A percentile compares a stretch with the other conserved stretches of the same genome.
phyloP scores from a whole-genome alignment of 495 filamentous ascomycete species.

The Penicillium roqueforti region DNA sequence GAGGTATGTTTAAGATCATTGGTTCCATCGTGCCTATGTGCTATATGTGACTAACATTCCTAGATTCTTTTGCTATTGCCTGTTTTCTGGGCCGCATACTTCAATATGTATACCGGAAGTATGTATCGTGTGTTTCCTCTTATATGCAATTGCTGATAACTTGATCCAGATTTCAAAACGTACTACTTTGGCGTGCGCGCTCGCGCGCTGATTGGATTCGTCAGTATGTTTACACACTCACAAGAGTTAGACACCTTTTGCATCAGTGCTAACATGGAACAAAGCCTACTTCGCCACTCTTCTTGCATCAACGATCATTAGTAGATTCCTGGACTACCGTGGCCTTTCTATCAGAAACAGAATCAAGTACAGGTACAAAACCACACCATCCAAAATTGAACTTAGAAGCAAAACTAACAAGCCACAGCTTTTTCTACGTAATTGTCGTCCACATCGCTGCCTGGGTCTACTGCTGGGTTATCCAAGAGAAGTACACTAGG shows the following conservation, averaged over 20 bases:
- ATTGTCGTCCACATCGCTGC: conserved; percentile 38
- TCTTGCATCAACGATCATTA: conserved; percentile 36
- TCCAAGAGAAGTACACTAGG: conserved; percentile 45
- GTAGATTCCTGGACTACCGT: conserved; percentile 41
- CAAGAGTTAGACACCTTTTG: not conserved
- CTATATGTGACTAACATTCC: not conserved
- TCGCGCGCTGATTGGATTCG: conserved; percentile 35
- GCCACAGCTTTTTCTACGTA: conserved; percentile 38
- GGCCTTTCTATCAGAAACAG: conserved; percentile 34
- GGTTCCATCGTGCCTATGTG: not conserved
- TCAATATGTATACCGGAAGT: conserved; percentile 37
- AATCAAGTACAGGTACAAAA: conserved; percentile 32
- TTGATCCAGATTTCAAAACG: conserved; percentile 26
- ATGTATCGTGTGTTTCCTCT: not conserved
- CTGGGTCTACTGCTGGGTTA: conserved; percentile 48
- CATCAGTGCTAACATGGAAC: not conserved
- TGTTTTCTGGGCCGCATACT: conserved; percentile 39
- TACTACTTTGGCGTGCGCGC: conserved; percentile 40
- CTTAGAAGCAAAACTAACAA: not conserved
- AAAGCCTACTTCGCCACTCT: conserved; percentile 31
- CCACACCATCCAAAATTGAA: not conserved
- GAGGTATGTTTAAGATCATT: conserved; percentile 16
- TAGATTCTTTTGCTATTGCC: conserved; percentile 32
- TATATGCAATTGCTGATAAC: conserved; percentile 4
- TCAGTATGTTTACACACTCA: conserved; percentile 19